phyloP scores from a whole-genome alignment of 2,329 filamentous ascomycete species.

The Microcyclosporella mali region DNA sequence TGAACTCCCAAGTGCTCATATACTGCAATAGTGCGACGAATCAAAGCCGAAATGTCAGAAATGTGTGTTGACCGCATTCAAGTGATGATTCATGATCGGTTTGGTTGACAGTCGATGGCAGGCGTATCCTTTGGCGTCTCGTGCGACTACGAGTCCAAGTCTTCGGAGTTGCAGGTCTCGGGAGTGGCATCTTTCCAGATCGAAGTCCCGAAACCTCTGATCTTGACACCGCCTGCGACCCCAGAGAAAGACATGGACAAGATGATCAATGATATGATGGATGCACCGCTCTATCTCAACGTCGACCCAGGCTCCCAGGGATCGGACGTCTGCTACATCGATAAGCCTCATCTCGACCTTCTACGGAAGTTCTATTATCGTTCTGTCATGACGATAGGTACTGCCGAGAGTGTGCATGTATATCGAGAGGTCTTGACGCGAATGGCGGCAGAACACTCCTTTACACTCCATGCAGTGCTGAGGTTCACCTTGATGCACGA shows the following conservation, averaged over 20 bases:
- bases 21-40: constrained; percentile 47
- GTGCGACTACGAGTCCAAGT: constrained; percentile 41
- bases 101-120: constrained; percentile 6
- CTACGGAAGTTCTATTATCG: constrained; percentile 21
- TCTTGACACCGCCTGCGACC: constrained; percentile 4
- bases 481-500: constrained; percentile 51
- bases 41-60: constrained; percentile 44
- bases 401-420: constrained; percentile 15
- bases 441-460: constrained; percentile 34
- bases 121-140: constrained; percentile 39
- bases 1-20: not conserved
- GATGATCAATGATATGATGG: constrained; percentile 10
- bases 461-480: constrained; percentile 51
- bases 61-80: constrained; percentile 29
- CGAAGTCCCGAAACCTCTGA: constrained; percentile 1
- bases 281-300: constrained; percentile 14
- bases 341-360: constrained; percentile 17
- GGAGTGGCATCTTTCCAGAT: constrained; percentile 21
- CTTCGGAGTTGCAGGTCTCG: constrained; percentile 16
- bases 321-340: constrained; percentile 13
- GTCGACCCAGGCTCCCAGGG: constrained; percentile 7
- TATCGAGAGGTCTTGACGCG: constrained; percentile 18
- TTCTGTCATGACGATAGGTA: constrained; percentile 24
- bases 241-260: constrained; percentile 5
- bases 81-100: not conserved